Evolutionary conservation across 176 grass and related monocot species (phyloP).

Genomic region (Triticum monococcum): DNA sequence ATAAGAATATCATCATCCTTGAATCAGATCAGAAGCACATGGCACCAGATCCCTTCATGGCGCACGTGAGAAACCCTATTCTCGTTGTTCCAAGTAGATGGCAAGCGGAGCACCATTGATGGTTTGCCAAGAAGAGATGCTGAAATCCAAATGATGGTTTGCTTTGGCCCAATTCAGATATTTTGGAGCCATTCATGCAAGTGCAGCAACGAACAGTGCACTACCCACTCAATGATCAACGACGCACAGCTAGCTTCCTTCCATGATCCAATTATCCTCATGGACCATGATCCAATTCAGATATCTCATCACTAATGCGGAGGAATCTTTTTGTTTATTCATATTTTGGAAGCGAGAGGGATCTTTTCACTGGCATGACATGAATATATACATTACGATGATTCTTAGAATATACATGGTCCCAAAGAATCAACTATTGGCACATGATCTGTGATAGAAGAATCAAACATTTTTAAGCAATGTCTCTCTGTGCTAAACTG

Average conservation of each 20-base stretch:
- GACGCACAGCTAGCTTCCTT: background rate
- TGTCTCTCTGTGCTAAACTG: no score
- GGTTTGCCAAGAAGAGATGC: no score
- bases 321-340: slow-evolving; percentile 15
- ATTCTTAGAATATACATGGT: slow-evolving; percentile 30
- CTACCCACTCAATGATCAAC: background rate
- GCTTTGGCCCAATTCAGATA: background rate
- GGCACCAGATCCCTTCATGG: no score
- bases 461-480: background rate
- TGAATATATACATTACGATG: background rate
- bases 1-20: no score
- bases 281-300: background rate
- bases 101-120: no score
- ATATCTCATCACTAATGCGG: background rate
- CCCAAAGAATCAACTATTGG: background rate
- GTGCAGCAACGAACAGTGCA: background rate
- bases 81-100: no score
- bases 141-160: background rate
- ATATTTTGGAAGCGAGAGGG: background rate
- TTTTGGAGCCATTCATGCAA: background rate
- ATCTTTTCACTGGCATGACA: slow-evolving; percentile 8
- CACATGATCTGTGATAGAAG: slow-evolving; percentile 9
- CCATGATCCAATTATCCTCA: background rate
- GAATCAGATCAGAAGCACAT: no score
- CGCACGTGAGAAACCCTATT: no score